Conservation (phyloP, 2,329 filamentous ascomycete genomes). For the Trichocomaceae sp. region DNA sequence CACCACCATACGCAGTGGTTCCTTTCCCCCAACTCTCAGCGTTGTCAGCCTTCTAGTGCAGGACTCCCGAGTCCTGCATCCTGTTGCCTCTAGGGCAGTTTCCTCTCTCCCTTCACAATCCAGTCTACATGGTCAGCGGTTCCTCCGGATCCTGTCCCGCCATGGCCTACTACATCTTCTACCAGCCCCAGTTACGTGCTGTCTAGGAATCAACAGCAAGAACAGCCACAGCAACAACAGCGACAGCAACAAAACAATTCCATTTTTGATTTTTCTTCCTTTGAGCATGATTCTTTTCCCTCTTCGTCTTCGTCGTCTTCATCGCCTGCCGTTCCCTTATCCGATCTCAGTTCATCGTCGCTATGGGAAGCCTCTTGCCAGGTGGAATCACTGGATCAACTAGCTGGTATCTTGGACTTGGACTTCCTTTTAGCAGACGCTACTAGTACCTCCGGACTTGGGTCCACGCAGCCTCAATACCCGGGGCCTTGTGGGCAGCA, state of each 20-base stretch:
- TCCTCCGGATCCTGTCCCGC: slow-evolving; percentile 11
- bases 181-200: slow-evolving; percentile 1
- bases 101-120: slow-evolving; percentile 8
- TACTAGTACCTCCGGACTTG: slow-evolving; percentile 1
- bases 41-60: slow-evolving; percentile 12
- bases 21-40: neutral
- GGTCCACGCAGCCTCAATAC: neutral
- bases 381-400: slow-evolving; percentile 10
- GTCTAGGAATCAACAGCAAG: neutral
- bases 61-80: slow-evolving; percentile 13
- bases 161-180: slow-evolving; percentile 12
- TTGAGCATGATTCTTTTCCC: slow-evolving; percentile 11
- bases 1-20: neutral
- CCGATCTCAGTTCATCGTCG: slow-evolving; percentile 6
- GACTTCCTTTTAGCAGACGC: slow-evolving; percentile 4
- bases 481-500: neutral
- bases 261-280: slow-evolving; percentile 9
- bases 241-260: neutral
- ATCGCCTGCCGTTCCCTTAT: slow-evolving; percentile 4
- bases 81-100: slow-evolving; percentile 12
- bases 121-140: slow-evolving; percentile 12
- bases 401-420: slow-evolving; percentile 9
- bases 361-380: slow-evolving; percentile 8
- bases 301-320: slow-evolving; percentile 6
- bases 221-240: neutral